These are phyloP conservation scores for Annulohypoxylon nitens DNA, from an alignment of 495 filamentous ascomycete genomes.

Conservation along the genomic window DNA sequence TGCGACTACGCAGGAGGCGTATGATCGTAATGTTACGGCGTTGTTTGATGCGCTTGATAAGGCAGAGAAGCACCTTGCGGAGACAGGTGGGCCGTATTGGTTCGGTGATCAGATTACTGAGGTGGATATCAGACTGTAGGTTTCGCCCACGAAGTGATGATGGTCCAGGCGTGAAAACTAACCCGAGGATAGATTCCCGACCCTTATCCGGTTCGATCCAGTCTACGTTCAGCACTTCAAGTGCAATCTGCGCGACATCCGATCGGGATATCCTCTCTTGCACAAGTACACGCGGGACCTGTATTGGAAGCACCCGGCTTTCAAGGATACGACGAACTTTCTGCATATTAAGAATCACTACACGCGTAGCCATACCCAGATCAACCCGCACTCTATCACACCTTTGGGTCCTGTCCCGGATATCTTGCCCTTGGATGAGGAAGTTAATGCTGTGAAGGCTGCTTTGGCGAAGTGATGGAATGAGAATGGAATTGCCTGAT, in stretches of 20 bases:
- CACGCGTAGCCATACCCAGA: constrained; percentile 65
- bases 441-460: constrained; percentile 55
- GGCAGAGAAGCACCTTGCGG: constrained; percentile 73
- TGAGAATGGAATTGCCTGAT: background rate
- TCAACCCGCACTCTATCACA: constrained; percentile 68
- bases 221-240: constrained; percentile 97
- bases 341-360: constrained; percentile 70
- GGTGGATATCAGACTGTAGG: constrained; percentile 75
- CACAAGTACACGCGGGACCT: constrained; percentile 75
- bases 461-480: constrained; percentile 14
- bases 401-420: constrained; percentile 75
- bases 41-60: constrained; percentile 81
- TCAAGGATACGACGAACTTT: constrained; percentile 74
- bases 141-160: background rate
- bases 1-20: constrained; percentile 77
- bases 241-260: constrained; percentile 86
- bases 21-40: constrained; percentile 73
- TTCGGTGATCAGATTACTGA: constrained; percentile 80
- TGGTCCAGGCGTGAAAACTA: background rate
- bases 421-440: constrained; percentile 62
- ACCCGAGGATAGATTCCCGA: constrained; percentile 69
- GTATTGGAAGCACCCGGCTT: constrained; percentile 76
- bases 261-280: constrained; percentile 78
- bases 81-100: constrained; percentile 68
- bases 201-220: constrained; percentile 85